Evolutionary conservation across 2,329 filamentous ascomycete species (phyloP).

Genomic region (Colletotrichum endophyticum): DNA sequence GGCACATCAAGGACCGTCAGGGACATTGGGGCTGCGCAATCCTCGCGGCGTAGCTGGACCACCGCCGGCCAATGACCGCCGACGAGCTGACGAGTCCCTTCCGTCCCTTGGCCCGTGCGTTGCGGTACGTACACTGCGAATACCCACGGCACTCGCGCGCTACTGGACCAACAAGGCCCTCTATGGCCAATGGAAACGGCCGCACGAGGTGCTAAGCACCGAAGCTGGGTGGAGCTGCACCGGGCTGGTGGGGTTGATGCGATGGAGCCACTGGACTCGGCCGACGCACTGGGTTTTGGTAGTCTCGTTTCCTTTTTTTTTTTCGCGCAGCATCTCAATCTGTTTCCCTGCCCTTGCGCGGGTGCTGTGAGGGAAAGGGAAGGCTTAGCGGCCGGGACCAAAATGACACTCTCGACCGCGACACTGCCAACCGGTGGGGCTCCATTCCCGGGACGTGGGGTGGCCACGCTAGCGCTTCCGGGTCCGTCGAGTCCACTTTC

Average conservation of each 20-base stretch:
- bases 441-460: background rate
- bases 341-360: background rate
- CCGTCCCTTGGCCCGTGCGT: conserved; percentile 6
- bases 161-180: background rate
- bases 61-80: conserved; percentile 29
- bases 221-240: background rate
- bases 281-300: background rate
- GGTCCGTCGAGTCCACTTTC: background rate
- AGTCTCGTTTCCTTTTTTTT: background rate
- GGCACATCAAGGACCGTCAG: background rate
- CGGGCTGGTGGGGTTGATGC: background rate
- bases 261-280: background rate
- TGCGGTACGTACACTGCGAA: background rate
- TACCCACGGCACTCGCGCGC: background rate
- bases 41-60: background rate
- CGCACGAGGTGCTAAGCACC: background rate
- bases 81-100: conserved; percentile 39
- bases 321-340: background rate
- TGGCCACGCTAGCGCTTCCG: background rate
- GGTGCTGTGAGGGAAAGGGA: background rate
- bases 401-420: background rate
- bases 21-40: conserved; percentile 14
- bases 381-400: background rate
- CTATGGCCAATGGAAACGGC: background rate
- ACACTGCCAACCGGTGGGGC: background rate